Evolutionary conservation across 1,139 yeast genomes (phyloP).

Genomic region (Pneumocystis wakefieldiae): DNA sequence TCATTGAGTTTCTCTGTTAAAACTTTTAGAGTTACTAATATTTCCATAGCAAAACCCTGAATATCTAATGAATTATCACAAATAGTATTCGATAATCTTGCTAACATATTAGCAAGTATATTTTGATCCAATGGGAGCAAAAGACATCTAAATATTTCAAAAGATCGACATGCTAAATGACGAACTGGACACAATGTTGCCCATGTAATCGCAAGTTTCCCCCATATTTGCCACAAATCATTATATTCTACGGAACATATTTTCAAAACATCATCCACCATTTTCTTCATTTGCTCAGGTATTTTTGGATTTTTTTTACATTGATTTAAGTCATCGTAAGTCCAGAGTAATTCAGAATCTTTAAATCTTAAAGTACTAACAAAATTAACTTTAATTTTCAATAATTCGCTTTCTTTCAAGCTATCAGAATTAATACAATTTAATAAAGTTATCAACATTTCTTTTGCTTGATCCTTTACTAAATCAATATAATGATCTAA

Average conservation of each 20-base stretch:
- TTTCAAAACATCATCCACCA: constrained; percentile 49
- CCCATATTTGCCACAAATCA: constrained; percentile 65
- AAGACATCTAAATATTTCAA: constrained; percentile 77
- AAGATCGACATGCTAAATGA: constrained; percentile 91
- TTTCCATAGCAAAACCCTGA: constrained; percentile 95
- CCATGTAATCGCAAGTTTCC: constrained; percentile 72
- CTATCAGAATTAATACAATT: constrained; percentile 33
- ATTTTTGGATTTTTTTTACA: constrained; percentile 73
- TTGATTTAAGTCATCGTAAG: constrained; percentile 67
- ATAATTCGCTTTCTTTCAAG: constrained; percentile 35
- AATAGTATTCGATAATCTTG: constrained; percentile 79
- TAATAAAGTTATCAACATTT: constrained; percentile 57
- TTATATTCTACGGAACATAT: constrained; percentile 36
- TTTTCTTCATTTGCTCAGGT: constrained; percentile 72
- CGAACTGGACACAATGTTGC: constrained; percentile 96
- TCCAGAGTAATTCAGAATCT: constrained; percentile 46
- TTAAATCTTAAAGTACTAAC: constrained; percentile 35
- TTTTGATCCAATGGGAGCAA: constrained; percentile 64
- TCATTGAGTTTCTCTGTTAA: constrained; percentile 72
- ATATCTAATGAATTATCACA: constrained; percentile 80
- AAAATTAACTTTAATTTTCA: constrained; percentile 36
- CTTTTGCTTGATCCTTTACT: constrained; percentile 74
- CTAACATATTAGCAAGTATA: constrained; percentile 89
- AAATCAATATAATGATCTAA: constrained; percentile 74
- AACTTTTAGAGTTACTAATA: constrained; percentile 85